A percentile compares a stretch with the other conserved stretches of the same genome.
Evolutionary conservation across 2,329 filamentous ascomycete genomes (phyloP).

Genomic region (Cercospora janseana): DNA sequence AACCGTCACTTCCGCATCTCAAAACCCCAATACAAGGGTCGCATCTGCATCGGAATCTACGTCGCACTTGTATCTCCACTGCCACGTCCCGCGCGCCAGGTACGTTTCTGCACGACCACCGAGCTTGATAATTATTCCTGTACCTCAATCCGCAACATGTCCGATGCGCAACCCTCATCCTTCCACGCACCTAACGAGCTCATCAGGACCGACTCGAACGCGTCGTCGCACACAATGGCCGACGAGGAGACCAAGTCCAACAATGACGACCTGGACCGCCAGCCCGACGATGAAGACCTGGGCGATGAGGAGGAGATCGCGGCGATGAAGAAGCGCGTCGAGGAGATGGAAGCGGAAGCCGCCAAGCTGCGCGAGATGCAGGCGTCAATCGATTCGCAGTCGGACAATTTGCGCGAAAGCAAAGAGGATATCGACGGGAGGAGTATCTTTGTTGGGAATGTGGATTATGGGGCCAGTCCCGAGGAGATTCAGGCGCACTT

Average conservation of each 20-base stretch:
- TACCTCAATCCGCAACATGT: conserved; percentile 3
- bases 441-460: conserved; percentile 97
- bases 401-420: conserved; percentile 79
- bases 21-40: conserved; percentile 3
- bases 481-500: conserved; percentile 99
- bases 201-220: conserved; percentile 19
- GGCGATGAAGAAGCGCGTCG: conserved; percentile 54
- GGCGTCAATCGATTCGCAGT: conserved; percentile 72
- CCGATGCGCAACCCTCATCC: conserved; percentile 7
- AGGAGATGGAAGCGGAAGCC: conserved; percentile 59
- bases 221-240: conserved; percentile 31
- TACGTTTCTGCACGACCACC: conserved; percentile 9
- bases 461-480: conserved; percentile 94
- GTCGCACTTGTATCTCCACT: conserved; percentile 2
- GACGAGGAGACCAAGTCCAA: conserved; percentile 31
- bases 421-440: conserved; percentile 94
- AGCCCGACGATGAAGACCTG: conserved; percentile 34
- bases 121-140: conserved; percentile 3
- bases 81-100: background rate
- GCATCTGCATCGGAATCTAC: background rate
- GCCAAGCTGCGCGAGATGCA: conserved; percentile 57
- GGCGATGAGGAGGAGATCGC: conserved; percentile 45
- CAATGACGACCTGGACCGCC: conserved; percentile 29
- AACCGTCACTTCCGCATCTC: background rate
- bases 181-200: conserved; percentile 1